Evolutionary conservation across 306 rosid species (phyloP).

Genomic region (Benincasa hispida): DNA sequence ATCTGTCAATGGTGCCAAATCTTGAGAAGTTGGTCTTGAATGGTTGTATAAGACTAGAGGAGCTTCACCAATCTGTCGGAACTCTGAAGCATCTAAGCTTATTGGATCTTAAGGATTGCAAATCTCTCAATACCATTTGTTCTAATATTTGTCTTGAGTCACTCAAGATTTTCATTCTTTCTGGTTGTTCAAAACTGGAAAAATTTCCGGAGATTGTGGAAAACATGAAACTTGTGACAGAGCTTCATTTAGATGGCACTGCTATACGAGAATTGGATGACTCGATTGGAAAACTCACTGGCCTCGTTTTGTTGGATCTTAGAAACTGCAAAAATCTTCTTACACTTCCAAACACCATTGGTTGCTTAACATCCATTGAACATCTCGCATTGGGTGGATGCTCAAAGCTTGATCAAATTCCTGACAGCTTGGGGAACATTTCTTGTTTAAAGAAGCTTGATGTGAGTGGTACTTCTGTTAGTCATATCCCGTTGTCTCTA

Average conservation of each 20-base stretch:
- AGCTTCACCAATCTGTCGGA: neutral
- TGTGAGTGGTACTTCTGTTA: slow-evolving; percentile 14
- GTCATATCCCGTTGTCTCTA: slow-evolving; percentile 1
- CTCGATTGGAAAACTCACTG: slow-evolving; percentile 5
- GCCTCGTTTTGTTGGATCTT: slow-evolving; percentile 9
- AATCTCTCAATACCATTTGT: neutral
- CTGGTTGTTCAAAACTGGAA: slow-evolving; percentile 6
- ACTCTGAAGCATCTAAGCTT: neutral
- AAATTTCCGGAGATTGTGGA: slow-evolving; percentile 7
- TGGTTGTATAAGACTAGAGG: slow-evolving; percentile 2
- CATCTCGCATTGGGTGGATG: slow-evolving; percentile 7
- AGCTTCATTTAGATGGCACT: slow-evolving; percentile 5
- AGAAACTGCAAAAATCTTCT: slow-evolving; percentile 5
- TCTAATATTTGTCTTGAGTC: neutral
- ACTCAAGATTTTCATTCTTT: neutral
- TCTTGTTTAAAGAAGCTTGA: slow-evolving; percentile 13
- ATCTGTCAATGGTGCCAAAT: neutral
- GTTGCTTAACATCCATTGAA: slow-evolving; percentile 6
- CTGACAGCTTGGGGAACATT: slow-evolving; percentile 3
- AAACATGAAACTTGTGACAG: neutral
- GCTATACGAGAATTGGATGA: slow-evolving; percentile 4
- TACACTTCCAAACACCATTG: neutral
- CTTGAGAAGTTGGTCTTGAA: slow-evolving; percentile 7
- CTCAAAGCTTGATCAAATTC: neutral
- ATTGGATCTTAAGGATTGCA: neutral